A percentile compares a stretch with the other conserved stretches of the same genome.
Conservation (phyloP, 805 yeast species). For the Spathaspora boniae region DNA sequence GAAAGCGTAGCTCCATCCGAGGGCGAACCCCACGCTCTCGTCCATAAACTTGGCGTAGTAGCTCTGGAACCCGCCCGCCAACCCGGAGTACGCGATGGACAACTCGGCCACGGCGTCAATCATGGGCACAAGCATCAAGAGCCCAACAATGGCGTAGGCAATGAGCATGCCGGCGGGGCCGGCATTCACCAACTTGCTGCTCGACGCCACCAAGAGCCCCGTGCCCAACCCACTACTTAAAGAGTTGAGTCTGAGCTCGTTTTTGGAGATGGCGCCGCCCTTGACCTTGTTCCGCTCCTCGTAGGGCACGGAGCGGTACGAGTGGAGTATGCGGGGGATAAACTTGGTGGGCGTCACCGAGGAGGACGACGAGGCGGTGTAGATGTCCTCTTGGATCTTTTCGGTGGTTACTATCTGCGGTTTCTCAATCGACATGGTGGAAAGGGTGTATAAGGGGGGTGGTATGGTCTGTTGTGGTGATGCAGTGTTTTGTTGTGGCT, state of each 20-base stretch:
- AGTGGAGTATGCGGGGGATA: conserved; percentile 11
- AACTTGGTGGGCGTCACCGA: conserved; percentile 19
- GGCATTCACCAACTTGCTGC: conserved; percentile 31
- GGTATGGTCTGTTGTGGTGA: too few species aligned
- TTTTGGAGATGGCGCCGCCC: conserved; percentile 17
- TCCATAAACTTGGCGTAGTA: conserved; percentile 44
- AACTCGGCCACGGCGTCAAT: conserved; percentile 42
- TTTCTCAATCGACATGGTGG: conserved; percentile 8
- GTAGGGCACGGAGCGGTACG: conserved; percentile 25
- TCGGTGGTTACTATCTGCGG: conserved; percentile 5
- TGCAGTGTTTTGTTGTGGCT: too few species aligned
- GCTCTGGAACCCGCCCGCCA: conserved; percentile 62
- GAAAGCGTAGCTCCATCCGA: conserved; percentile 47
- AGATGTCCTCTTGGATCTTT: conserved; percentile 6
- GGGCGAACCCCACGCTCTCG: conserved; percentile 34
- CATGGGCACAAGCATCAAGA: conserved; percentile 30
- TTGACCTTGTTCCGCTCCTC: conserved; percentile 8
- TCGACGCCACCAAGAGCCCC: conserved; percentile 41
- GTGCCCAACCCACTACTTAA: conserved; percentile 41
- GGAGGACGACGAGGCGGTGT: conserved; percentile 4
- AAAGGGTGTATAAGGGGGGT: too few species aligned
- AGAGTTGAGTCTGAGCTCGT: conserved; percentile 28
- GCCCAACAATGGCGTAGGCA: conserved; percentile 33
- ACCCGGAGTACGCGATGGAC: conserved; percentile 54
- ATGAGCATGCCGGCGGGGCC: conserved; percentile 34